Evolutionary conservation across 768 basidiomycete species (phyloP).

Genomic region (Boletus pseudo-olivaceus): DNA sequence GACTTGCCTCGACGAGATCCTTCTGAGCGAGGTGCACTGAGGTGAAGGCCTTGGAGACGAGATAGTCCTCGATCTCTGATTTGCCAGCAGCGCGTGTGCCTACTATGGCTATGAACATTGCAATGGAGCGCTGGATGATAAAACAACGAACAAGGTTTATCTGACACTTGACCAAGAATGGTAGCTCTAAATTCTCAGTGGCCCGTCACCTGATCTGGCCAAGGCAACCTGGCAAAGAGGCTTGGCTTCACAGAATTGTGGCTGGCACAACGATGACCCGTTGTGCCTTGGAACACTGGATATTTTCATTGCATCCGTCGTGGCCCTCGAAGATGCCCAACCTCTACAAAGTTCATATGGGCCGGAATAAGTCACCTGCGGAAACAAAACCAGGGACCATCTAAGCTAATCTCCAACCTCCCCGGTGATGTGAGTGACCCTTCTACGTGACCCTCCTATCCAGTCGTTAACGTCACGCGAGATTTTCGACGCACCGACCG

Average conservation of each 20-base stretch:
- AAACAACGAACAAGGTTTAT: not conserved
- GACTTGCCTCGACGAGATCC: slow-evolving; percentile 18
- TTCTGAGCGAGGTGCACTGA: slow-evolving; percentile 39
- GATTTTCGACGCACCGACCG: slow-evolving; percentile 14
- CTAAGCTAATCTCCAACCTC: not conserved
- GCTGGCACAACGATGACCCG: too few relatives aligned
- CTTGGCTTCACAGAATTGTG: not conserved
- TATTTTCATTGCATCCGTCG: too few relatives aligned
- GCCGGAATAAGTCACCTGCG: not conserved
- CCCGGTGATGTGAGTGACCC: not conserved
- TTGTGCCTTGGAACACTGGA: not conserved
- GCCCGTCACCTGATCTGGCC: not conserved
- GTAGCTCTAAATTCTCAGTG: not conserved
- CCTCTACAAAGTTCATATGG: not conserved
- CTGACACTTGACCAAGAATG: not conserved
- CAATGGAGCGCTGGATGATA: not conserved
- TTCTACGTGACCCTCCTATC: not conserved
- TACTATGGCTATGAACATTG: slow-evolving; percentile 67
- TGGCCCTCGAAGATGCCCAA: not conserved
- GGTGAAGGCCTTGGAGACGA: slow-evolving; percentile 56
- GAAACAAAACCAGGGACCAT: not conserved
- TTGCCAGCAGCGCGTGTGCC: slow-evolving; percentile 64
- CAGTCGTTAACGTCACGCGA: slow-evolving; percentile 20
- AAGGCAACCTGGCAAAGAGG: not conserved
- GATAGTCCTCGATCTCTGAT: slow-evolving; percentile 55